phyloP scores from a whole-genome alignment of 2,329 filamentous ascomycete species.

The Xylaria arbuscula region DNA sequence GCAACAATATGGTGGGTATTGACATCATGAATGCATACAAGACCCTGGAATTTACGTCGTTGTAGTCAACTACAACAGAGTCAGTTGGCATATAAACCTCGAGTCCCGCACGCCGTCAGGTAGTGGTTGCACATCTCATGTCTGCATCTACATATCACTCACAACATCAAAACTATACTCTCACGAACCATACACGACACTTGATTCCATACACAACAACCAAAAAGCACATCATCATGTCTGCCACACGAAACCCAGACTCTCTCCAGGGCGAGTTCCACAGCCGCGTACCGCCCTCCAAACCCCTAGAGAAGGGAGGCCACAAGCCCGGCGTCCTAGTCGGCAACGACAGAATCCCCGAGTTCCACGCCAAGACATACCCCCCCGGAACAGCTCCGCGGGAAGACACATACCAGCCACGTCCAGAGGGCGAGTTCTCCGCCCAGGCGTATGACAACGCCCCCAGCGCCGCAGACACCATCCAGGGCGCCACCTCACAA shows the following conservation, averaged over 20 bases:
- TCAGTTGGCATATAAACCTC: slow-evolving; percentile 18
- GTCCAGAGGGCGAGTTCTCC: slow-evolving; percentile 51
- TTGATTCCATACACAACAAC: not conserved
- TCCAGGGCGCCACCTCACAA: slow-evolving; percentile 58
- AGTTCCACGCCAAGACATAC: slow-evolving; percentile 71
- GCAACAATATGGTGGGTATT: slow-evolving; percentile 16
- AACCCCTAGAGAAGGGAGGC: slow-evolving; percentile 65
- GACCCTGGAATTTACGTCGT: slow-evolving; percentile 19
- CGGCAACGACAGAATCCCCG: slow-evolving; percentile 68
- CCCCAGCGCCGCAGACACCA: slow-evolving; percentile 52
- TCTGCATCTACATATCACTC: not conserved
- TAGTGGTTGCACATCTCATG: not conserved
- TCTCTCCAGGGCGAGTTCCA: slow-evolving; percentile 69
- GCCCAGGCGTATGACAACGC: slow-evolving; percentile 49
- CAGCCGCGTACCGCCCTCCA: slow-evolving; percentile 60
- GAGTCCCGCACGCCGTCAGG: not conserved
- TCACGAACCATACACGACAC: not conserved
- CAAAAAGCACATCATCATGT: slow-evolving; percentile 38
- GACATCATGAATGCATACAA: slow-evolving; percentile 34
- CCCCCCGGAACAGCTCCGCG: slow-evolving; percentile 72
- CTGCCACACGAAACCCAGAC: slow-evolving; percentile 58
- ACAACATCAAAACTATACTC: not conserved
- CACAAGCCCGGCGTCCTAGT: slow-evolving; percentile 72
- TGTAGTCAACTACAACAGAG: not conserved
- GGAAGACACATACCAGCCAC: slow-evolving; percentile 55